Conservation (phyloP, 2,329 filamentous ascomycete genomes). For the Xylariaceae sp. region DNA sequence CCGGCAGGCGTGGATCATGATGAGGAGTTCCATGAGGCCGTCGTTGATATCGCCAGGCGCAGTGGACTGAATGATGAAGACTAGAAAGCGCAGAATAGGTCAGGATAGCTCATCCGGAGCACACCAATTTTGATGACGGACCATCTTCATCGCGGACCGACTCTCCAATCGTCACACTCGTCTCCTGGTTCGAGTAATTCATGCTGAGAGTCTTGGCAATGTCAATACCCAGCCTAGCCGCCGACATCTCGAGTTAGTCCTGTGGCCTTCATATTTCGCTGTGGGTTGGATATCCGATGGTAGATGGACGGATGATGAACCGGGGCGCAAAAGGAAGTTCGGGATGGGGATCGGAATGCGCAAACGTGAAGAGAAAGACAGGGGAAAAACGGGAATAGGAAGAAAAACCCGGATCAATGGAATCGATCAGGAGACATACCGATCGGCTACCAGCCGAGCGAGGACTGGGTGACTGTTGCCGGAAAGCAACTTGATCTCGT, state of each 20-base stretch:
- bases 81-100: slow-evolving; percentile 33
- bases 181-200: slow-evolving; percentile 84
- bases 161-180: slow-evolving; percentile 89
- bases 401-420: background rate
- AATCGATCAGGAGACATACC: slow-evolving; percentile 27
- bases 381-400: background rate
- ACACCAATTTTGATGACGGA: slow-evolving; percentile 34
- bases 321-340: slow-evolving; percentile 1
- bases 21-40: slow-evolving; percentile 93
- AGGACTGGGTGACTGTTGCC: slow-evolving; percentile 38
- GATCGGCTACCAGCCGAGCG: slow-evolving; percentile 35
- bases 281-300: slow-evolving; percentile 1
- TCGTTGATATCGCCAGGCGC: slow-evolving; percentile 96
- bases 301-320: slow-evolving; percentile 4
- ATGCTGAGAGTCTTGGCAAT: slow-evolving; percentile 74
- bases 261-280: background rate
- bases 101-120: slow-evolving; percentile 59
- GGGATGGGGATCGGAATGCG: background rate
- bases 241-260: slow-evolving; percentile 10
- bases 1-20: slow-evolving; percentile 92
- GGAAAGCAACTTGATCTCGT: slow-evolving; percentile 39
- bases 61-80: slow-evolving; percentile 95
- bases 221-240: slow-evolving; percentile 64
- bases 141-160: slow-evolving; percentile 90
- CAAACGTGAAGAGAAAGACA: background rate